A percentile compares a stretch with the other conserved stretches of the same genome.
phyloP scores from a whole-genome alignment of 768 basidiomycete species.

The Tylopilus sp. region DNA sequence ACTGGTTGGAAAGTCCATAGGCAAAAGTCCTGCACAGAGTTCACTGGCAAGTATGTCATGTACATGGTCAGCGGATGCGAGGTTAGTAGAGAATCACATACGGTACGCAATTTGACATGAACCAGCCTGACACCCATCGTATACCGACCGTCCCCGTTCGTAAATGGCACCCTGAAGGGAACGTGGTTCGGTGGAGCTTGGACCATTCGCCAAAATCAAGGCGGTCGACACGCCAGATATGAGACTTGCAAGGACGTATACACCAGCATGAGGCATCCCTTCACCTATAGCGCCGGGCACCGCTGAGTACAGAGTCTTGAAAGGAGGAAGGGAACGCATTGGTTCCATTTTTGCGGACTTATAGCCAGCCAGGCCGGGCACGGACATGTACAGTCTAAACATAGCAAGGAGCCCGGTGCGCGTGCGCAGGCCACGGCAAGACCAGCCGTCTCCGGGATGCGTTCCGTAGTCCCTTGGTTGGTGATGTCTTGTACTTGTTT shows the following conservation, averaged over 20 bases:
- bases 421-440: slow-evolving; percentile 19
- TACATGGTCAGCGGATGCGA: neutral
- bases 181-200: slow-evolving; percentile 43
- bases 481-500: slow-evolving; percentile 2
- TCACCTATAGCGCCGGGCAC: slow-evolving; percentile 14
- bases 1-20: slow-evolving; percentile 50
- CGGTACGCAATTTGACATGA: slow-evolving; percentile 66
- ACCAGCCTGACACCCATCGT: slow-evolving; percentile 60
- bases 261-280: slow-evolving; percentile 19
- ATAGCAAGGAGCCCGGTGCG: slow-evolving; percentile 18
- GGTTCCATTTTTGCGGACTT: slow-evolving; percentile 9
- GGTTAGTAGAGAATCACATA: slow-evolving; percentile 28
- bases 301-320: slow-evolving; percentile 5
- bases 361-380: slow-evolving; percentile 20
- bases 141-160: slow-evolving; percentile 58
- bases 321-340: slow-evolving; percentile 7
- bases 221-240: slow-evolving; percentile 19
- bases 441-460: slow-evolving; percentile 7
- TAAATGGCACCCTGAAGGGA: slow-evolving; percentile 47
- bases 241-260: slow-evolving; percentile 19
- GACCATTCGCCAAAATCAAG: slow-evolving; percentile 11
- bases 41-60: slow-evolving; percentile 37
- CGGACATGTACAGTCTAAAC: slow-evolving; percentile 20
- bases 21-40: slow-evolving; percentile 56
- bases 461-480: slow-evolving; percentile 1